Evolutionary conservation across 176 grass and related monocot species (phyloP).

Genomic region (Aechmea fasciata): DNA sequence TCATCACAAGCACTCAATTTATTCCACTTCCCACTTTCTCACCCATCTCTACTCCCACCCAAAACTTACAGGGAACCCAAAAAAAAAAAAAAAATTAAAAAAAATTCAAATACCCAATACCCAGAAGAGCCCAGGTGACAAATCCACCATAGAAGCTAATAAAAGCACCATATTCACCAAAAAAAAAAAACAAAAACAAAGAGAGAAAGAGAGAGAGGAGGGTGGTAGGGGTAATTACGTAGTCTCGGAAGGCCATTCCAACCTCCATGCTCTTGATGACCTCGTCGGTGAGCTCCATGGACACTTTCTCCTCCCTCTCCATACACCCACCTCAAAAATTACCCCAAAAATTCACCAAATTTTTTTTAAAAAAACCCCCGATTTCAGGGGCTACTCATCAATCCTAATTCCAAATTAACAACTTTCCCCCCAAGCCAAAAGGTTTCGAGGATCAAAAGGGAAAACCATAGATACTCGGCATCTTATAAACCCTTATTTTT

Average conservation of each 20-base stretch:
- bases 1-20: too few relatives aligned
- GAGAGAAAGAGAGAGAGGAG: neutral
- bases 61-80: too few relatives aligned
- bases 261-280: conserved; percentile 98
- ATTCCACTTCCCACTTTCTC: too few relatives aligned
- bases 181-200: neutral
- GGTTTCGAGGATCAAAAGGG: too few relatives aligned
- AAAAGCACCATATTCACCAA: neutral
- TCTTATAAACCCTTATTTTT: too few relatives aligned
- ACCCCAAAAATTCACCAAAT: neutral
- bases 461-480: too few relatives aligned
- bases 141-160: too few relatives aligned
- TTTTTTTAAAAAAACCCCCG: neutral
- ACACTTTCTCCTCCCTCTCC: conserved; percentile 12
- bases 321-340: neutral
- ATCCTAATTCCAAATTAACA: neutral
- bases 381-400: neutral
- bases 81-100: too few relatives aligned
- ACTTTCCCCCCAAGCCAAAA: too few relatives aligned
- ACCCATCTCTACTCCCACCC: too few relatives aligned
- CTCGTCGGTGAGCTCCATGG: conserved; percentile 86
- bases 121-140: too few relatives aligned
- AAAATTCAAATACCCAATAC: too few relatives aligned
- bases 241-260: conserved; percentile 86
- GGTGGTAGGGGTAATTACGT: conserved; percentile 23